phyloP scores from a whole-genome alignment of 257 asterid genomes.

The Plectranthus barbatus region DNA sequence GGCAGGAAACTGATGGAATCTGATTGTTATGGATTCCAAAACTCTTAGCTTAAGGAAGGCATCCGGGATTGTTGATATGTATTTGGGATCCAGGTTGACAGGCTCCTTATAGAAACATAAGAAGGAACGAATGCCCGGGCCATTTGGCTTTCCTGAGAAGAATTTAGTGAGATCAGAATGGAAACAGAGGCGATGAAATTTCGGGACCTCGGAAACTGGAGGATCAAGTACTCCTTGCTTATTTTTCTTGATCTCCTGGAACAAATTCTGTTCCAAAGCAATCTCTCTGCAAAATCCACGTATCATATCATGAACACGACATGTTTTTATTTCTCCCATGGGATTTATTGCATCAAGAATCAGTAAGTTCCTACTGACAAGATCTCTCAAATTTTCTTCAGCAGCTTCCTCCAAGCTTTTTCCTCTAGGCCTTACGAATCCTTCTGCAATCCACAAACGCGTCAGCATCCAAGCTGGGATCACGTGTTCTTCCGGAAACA shows the following conservation, averaged over 20 bases:
- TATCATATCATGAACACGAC: conserved; percentile 40
- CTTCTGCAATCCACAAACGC: conserved; percentile 52
- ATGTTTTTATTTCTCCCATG: conserved; percentile 35
- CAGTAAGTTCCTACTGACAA: conserved; percentile 37
- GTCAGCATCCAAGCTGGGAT: conserved; percentile 35
- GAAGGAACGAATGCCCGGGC: conserved; percentile 40
- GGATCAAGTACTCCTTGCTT: conserved; percentile 15
- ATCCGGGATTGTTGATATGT: conserved; percentile 19
- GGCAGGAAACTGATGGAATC: conserved; percentile 21
- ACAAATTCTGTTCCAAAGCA: conserved; percentile 28
- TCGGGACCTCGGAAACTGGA: conserved; percentile 10
- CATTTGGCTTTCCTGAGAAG: conserved; percentile 17
- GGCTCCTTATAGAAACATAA: conserved; percentile 20
- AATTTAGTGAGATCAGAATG: conserved; percentile 24
- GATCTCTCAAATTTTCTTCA: conserved; percentile 25
- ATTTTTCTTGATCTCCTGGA: conserved; percentile 28
- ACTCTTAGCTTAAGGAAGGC: conserved; percentile 37
- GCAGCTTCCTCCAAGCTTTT: conserved; percentile 33
- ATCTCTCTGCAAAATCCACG: conserved; percentile 35
- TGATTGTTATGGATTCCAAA: conserved; percentile 26
- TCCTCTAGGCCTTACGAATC: conserved; percentile 22
- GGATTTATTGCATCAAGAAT: conserved; percentile 23
- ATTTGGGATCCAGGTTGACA: background rate
- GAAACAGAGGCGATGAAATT: conserved; percentile 41
- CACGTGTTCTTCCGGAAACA: conserved; percentile 33